Evolutionary conservation across 148 eudicot genomes (phyloP).

Genomic region (Rhododendron ferrugineum): DNA sequence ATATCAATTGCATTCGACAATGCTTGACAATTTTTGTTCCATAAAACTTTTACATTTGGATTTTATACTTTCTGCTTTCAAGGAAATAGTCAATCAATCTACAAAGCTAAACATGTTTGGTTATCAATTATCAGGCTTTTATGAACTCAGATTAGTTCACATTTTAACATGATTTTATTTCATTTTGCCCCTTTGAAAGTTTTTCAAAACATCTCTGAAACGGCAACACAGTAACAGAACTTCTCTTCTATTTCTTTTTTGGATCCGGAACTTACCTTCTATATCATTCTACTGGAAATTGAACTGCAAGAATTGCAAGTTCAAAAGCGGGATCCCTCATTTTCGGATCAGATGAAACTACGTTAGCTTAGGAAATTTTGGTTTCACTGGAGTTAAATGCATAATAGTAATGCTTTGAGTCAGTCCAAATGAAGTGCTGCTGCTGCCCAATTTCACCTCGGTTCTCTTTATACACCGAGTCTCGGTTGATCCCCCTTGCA

Average conservation of each 20-base stretch:
- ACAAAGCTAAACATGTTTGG: not conserved
- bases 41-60: not conserved
- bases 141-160: not conserved
- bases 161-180: not conserved
- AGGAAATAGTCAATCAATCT: not conserved
- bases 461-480: not conserved
- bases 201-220: not conserved
- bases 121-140: not conserved
- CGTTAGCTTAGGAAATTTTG: not conserved
- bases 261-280: not conserved
- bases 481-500: not conserved
- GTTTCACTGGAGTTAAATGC: not conserved
- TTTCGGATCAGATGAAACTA: not conserved
- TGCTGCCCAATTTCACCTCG: not conserved
- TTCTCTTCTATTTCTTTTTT: too few relatives aligned
- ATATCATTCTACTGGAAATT: not conserved
- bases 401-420: not conserved
- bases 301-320: not conserved
- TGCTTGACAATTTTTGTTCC: not conserved
- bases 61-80: too few relatives aligned
- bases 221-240: not conserved
- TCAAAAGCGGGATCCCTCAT: not conserved
- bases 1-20: not conserved
- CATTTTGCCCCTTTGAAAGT: not conserved
- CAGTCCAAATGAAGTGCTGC: not conserved